phyloP scores from a whole-genome alignment of 768 basidiomycete species.

The Lyophyllum decastes region DNA sequence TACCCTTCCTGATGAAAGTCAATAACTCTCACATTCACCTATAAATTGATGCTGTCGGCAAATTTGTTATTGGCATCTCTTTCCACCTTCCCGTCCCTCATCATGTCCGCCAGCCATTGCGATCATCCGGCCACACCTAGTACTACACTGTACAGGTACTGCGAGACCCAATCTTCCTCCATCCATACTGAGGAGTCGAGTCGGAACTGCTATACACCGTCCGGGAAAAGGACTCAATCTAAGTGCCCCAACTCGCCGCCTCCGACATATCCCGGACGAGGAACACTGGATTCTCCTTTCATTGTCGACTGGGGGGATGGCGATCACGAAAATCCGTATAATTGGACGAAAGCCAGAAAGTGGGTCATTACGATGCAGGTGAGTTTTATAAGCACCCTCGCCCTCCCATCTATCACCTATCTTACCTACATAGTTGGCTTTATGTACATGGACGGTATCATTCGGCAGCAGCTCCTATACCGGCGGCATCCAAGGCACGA shows the following conservation, averaged over 20 bases:
- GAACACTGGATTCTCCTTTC: constrained; percentile 49
- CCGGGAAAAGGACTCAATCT: constrained; percentile 1
- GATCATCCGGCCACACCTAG: constrained; percentile 16
- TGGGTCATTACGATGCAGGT: constrained; percentile 61
- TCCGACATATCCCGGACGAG: constrained; percentile 42
- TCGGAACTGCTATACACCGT: background rate
- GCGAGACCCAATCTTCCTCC: constrained; percentile 16
- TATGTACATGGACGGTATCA: constrained; percentile 57
- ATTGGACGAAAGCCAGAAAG: constrained; percentile 48
- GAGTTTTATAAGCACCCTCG: constrained; percentile 1
- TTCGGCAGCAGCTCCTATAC: constrained; percentile 61
- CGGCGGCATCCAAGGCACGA: constrained; percentile 48
- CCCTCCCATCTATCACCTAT: background rate
- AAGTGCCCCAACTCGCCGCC: background rate
- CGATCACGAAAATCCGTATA: constrained; percentile 58
- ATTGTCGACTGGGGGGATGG: constrained; percentile 54
- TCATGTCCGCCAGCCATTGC: constrained; percentile 20
- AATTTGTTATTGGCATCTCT: background rate
- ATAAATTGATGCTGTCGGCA: constrained; percentile 5
- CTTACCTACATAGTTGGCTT: constrained; percentile 38
- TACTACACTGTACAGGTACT: constrained; percentile 24
- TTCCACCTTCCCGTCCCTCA: background rate
- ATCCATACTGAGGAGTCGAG: constrained; percentile 3
- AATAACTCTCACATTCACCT: background rate
- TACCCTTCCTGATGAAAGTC: background rate